A percentile compares a stretch with the other conserved stretches of the same genome.
Conservation (phyloP, 176 grass and related monocot species). For the Avena insularis region DNA sequence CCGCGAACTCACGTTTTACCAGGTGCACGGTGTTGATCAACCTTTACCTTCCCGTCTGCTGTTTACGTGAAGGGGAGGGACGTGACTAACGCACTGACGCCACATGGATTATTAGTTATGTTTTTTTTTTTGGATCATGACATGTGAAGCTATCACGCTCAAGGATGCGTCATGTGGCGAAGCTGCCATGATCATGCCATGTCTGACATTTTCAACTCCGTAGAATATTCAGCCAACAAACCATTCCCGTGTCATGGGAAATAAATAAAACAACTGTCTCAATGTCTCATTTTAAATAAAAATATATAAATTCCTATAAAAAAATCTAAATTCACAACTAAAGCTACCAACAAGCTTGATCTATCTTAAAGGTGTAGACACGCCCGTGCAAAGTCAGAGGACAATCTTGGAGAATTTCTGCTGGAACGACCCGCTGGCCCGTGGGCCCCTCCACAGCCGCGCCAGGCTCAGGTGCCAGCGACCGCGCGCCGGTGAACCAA, state of each 20-base stretch:
- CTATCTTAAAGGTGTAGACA: neutral
- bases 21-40: too few relatives aligned
- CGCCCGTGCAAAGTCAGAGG: neutral
- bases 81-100: neutral
- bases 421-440: neutral
- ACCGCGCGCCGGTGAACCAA: constrained; percentile 3
- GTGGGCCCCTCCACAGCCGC: neutral
- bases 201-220: constrained; percentile 32
- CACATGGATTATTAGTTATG: neutral
- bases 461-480: constrained; percentile 22
- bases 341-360: neutral
- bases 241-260: neutral
- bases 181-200: constrained; percentile 12
- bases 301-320: neutral
- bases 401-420: neutral
- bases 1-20: too few relatives aligned
- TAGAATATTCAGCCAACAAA: neutral
- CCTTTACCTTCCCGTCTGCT: neutral
- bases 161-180: constrained; percentile 14
- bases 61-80: neutral
- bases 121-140: neutral
- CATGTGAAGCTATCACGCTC: constrained; percentile 9
- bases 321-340: too few relatives aligned
- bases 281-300: neutral
- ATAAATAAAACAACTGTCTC: too few relatives aligned